These are phyloP conservation scores for Globisporangium splendens DNA, from an alignment of 352 stramenopile genomes.

Conservation along the genomic window DNA sequence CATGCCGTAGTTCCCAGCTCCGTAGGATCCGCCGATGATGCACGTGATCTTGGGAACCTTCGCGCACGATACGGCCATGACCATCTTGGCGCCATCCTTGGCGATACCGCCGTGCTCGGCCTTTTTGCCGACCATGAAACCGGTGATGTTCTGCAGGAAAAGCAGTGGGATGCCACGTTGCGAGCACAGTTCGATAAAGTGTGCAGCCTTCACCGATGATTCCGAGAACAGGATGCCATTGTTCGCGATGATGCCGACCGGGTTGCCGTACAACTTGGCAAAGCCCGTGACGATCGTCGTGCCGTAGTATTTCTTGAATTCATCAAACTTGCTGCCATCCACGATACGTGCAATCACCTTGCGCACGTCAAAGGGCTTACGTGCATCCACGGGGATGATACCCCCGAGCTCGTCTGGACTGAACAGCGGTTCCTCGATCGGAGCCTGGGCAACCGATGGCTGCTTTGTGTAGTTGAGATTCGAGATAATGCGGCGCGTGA, in stretches of 20 bases:
- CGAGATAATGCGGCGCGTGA: conserved; percentile 89
- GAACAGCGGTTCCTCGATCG: conserved; percentile 93
- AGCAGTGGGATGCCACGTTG: conserved; percentile 95
- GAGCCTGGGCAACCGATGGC: conserved; percentile 33
- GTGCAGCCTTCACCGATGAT: conserved; percentile 90
- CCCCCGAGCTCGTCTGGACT: conserved; percentile 90
- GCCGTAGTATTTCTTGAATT: conserved; percentile 98
- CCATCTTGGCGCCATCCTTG: conserved; percentile 96
- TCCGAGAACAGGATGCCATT: conserved; percentile 97
- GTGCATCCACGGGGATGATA: conserved; percentile 92
- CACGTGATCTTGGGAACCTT: conserved; percentile 97
- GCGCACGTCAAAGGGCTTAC: conserved; percentile 95
- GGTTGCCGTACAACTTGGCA: conserved; percentile 93
- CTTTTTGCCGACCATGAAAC: conserved; percentile 97
- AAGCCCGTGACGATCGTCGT: conserved; percentile 97
- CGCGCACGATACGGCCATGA: conserved; percentile 93
- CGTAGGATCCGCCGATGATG: conserved; percentile 96
- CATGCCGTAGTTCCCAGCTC: conserved; percentile 97
- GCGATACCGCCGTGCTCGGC: conserved; percentile 97
- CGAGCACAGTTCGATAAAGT: conserved; percentile 98
- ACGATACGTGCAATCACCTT: conserved; percentile 96
- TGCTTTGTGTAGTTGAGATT: conserved; percentile 83
- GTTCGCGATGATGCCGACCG: conserved; percentile 97
- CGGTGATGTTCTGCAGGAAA: conserved; percentile 99
- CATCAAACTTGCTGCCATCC: conserved; percentile 95